Percentiles rank a stretch among this genome's conserved stretches.
These are phyloP conservation scores for Gonapodya prolifera DNA, from an alignment of 192 early-diverging fungal genomes.

Conservation along the genomic window DNA sequence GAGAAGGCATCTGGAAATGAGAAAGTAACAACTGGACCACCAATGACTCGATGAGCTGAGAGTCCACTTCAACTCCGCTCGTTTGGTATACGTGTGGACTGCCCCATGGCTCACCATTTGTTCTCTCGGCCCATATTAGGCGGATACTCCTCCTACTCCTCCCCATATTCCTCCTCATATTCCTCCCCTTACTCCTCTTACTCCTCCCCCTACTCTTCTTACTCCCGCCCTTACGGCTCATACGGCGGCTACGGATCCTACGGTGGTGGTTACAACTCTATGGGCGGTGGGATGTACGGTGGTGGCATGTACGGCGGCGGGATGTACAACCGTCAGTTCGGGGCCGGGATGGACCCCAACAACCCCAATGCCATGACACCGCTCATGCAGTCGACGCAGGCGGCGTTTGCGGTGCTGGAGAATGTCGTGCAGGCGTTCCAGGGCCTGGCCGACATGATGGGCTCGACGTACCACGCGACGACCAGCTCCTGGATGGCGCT, in stretches of 20 bases:
- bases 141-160: slow-evolving; percentile 1
- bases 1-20: too few relatives aligned
- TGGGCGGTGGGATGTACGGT: slow-evolving; percentile 22
- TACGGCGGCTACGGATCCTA: slow-evolving; percentile 32
- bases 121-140: background rate
- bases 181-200: slow-evolving; percentile 10
- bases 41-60: too few relatives aligned
- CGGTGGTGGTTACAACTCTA: slow-evolving; percentile 18
- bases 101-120: background rate
- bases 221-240: slow-evolving; percentile 6
- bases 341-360: slow-evolving; percentile 47
- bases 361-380: slow-evolving; percentile 28
- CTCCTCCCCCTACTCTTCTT: slow-evolving; percentile 11
- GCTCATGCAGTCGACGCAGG: slow-evolving; percentile 79
- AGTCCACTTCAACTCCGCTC: too few relatives aligned
- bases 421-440: slow-evolving; percentile 91
- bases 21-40: too few relatives aligned
- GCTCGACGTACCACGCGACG: slow-evolving; percentile 93
- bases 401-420: slow-evolving; percentile 87
- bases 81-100: too few relatives aligned
- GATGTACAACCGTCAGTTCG: slow-evolving; percentile 28
- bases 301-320: slow-evolving; percentile 21
- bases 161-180: background rate
- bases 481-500: slow-evolving; percentile 88
- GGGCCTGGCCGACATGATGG: slow-evolving; percentile 95